phyloP scores from a whole-genome alignment of 1,284 basidiomycete genomes.

The Rhizoctonia solani region DNA sequence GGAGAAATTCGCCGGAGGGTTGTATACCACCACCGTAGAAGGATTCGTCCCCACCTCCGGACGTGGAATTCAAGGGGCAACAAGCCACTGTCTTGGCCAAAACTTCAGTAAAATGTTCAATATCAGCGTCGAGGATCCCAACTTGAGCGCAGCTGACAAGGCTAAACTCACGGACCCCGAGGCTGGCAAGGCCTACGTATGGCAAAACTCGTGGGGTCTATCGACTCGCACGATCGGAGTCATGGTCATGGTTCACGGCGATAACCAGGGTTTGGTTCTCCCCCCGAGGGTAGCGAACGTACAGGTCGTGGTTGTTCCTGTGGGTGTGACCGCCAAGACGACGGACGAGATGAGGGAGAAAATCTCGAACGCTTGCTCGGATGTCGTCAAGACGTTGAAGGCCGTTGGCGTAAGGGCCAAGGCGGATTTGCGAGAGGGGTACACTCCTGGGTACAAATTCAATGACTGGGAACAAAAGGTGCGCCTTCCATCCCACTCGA shows the following conservation, averaged over 20 bases:
- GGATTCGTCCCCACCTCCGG: constrained; percentile 98
- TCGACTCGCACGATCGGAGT: constrained; percentile 97
- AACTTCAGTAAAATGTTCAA: constrained; percentile 99
- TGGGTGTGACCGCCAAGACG: constrained; percentile 85
- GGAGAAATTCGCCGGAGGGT: constrained; percentile 97
- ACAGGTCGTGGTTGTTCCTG: constrained; percentile 92
- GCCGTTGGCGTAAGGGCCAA: constrained; percentile 81
- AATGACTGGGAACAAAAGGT: constrained; percentile 99
- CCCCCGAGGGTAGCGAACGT: constrained; percentile 93
- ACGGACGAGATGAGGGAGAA: constrained; percentile 62
- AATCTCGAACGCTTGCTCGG: constrained; percentile 80
- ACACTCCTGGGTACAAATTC: constrained; percentile 99
- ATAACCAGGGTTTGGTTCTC: constrained; percentile 95
- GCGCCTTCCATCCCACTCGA: constrained; percentile 35
- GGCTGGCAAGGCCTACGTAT: constrained; percentile 76
- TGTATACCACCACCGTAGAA: constrained; percentile 98
- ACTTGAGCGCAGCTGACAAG: constrained; percentile 64
- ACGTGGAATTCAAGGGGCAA: constrained; percentile 97
- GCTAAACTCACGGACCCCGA: constrained; percentile 38
- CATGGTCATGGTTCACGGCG: constrained; percentile 99
- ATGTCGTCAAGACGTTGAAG: constrained; percentile 71
- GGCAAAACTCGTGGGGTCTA: constrained; percentile 99
- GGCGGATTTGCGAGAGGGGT: constrained; percentile 91
- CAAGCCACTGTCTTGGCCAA: constrained; percentile 96
- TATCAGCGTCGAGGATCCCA: constrained; percentile 94